Evolutionary conservation across 1,284 basidiomycete genomes (phyloP).

Genomic region (Heterobasidion occidentale): DNA sequence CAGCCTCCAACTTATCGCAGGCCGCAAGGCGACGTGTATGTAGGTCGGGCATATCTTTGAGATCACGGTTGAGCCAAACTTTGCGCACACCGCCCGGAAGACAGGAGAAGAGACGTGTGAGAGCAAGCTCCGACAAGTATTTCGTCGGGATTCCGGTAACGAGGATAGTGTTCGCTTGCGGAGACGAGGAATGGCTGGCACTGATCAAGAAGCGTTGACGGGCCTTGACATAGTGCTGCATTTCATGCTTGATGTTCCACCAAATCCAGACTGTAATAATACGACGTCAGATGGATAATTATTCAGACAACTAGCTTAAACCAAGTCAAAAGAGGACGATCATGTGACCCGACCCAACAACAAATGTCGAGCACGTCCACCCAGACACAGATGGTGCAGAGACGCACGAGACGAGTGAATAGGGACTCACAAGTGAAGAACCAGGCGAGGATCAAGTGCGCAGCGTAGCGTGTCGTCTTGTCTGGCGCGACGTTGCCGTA

Average conservation of each 20-base stretch:
- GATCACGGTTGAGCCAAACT: slow-evolving; percentile 85
- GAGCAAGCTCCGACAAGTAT: slow-evolving; percentile 60
- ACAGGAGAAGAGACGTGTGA: slow-evolving; percentile 61
- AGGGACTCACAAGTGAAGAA: slow-evolving; percentile 62
- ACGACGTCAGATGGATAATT: background rate
- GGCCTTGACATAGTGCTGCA: slow-evolving; percentile 71
- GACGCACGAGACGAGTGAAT: background rate
- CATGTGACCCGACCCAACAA: too few species aligned
- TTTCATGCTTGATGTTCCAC: slow-evolving; percentile 76
- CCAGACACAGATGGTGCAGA: too few species aligned
- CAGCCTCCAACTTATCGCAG: slow-evolving; percentile 76
- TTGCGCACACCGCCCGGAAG: slow-evolving; percentile 82
- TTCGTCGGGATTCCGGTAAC: slow-evolving; percentile 84
- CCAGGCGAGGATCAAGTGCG: slow-evolving; percentile 69
- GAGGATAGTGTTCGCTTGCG: slow-evolving; percentile 84
- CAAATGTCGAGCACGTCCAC: too few species aligned
- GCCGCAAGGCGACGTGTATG: slow-evolving; percentile 75
- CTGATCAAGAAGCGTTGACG: slow-evolving; percentile 85
- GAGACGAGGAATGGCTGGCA: slow-evolving; percentile 59
- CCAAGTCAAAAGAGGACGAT: too few species aligned
- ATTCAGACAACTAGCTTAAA: too few species aligned
- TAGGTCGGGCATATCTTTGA: slow-evolving; percentile 78
- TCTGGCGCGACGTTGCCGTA: slow-evolving; percentile 69
- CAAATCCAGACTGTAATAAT: slow-evolving; percentile 67
- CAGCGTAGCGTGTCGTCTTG: slow-evolving; percentile 57